Evolutionary conservation across 495 filamentous ascomycete species (phyloP).

Genomic region (Mytilinidion resinicola): DNA sequence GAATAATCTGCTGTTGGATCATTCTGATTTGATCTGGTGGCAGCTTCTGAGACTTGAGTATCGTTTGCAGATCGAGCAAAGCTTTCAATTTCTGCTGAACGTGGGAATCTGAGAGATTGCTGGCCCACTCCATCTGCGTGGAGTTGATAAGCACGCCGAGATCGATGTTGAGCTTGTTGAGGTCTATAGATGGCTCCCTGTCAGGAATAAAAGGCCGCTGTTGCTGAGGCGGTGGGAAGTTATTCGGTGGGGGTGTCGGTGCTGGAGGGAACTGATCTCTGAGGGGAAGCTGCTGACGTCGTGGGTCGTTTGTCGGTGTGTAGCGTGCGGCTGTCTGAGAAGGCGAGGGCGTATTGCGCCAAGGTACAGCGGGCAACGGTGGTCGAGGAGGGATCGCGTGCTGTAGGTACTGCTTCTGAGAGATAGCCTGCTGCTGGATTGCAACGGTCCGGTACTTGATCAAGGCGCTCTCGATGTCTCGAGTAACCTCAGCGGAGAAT

Average conservation of each 20-base stretch:
- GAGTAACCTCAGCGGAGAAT: conserved; percentile 75
- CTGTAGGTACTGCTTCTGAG: conserved; percentile 56
- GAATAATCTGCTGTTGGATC: conserved; percentile 71
- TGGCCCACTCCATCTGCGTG: conserved; percentile 64
- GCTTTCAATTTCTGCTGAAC: conserved; percentile 75
- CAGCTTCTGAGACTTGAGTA: conserved; percentile 72
- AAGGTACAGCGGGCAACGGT: conserved; percentile 45
- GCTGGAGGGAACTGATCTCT: conserved; percentile 10
- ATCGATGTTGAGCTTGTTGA: conserved; percentile 74
- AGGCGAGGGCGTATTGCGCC: conserved; percentile 65
- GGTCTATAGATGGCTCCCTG: conserved; percentile 35
- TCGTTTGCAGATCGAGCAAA: conserved; percentile 74
- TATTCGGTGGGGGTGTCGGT: conserved; percentile 12
- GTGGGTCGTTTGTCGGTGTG: conserved; percentile 33
- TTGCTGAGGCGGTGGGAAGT: conserved; percentile 28
- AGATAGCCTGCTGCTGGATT: conserved; percentile 58
- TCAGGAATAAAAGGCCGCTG: neutral
- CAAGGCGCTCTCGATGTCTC: conserved; percentile 86
- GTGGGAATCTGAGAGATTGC: conserved; percentile 63
- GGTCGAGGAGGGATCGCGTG: conserved; percentile 46
- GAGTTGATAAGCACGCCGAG: conserved; percentile 66
- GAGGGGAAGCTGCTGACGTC: conserved; percentile 21
- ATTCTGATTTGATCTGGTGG: conserved; percentile 71
- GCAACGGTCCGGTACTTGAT: conserved; percentile 79
- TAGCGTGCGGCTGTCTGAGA: conserved; percentile 46